phyloP scores from a whole-genome alignment of 2,329 filamentous ascomycete genomes.

The Lasiodiplodia hormozganensis region DNA sequence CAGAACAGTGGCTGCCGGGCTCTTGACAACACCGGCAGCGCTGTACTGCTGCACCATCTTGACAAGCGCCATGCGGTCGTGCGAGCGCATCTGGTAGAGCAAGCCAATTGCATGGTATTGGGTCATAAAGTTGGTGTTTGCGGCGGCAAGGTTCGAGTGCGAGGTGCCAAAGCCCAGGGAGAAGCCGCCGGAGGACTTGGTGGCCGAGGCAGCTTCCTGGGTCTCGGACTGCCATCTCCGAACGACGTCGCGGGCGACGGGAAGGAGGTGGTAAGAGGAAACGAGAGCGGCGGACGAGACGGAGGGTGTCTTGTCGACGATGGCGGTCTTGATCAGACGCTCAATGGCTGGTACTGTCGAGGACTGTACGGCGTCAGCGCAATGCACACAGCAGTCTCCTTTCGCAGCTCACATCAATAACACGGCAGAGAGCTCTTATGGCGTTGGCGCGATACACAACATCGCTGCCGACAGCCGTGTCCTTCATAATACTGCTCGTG shows the following conservation, averaged over 20 bases:
- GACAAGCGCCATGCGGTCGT: slow-evolving; percentile 96
- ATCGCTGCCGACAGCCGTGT: slow-evolving; percentile 93
- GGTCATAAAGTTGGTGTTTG: slow-evolving; percentile 93
- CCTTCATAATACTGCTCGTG: slow-evolving; percentile 99
- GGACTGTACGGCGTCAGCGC: slow-evolving; percentile 61
- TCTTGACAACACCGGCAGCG: slow-evolving; percentile 89
- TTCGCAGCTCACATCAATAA: slow-evolving; percentile 79
- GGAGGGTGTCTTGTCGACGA: slow-evolving; percentile 98
- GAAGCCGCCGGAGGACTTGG: slow-evolving; percentile 88
- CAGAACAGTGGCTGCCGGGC: slow-evolving; percentile 89
- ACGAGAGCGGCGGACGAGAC: slow-evolving; percentile 95
- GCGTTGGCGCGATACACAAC: slow-evolving; percentile 94
- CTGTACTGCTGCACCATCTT: slow-evolving; percentile 99
- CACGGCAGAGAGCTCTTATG: slow-evolving; percentile 91
- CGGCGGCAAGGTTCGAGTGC: slow-evolving; percentile 71
- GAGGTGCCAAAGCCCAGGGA: slow-evolving; percentile 86
- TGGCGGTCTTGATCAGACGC: slow-evolving; percentile 97
- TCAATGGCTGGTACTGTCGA: slow-evolving; percentile 98
- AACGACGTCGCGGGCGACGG: slow-evolving; percentile 93
- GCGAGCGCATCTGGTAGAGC: slow-evolving; percentile 95
- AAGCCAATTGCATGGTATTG: slow-evolving; percentile 99
- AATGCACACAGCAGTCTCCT: slow-evolving; percentile 6
- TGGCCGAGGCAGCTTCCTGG: slow-evolving; percentile 90
- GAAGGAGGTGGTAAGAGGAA: slow-evolving; percentile 96
- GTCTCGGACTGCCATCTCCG: slow-evolving; percentile 98